Base-by-base conservation (phyloP, 192 early-diverging fungal genomes). In the Coemansia asiatica region DNA sequence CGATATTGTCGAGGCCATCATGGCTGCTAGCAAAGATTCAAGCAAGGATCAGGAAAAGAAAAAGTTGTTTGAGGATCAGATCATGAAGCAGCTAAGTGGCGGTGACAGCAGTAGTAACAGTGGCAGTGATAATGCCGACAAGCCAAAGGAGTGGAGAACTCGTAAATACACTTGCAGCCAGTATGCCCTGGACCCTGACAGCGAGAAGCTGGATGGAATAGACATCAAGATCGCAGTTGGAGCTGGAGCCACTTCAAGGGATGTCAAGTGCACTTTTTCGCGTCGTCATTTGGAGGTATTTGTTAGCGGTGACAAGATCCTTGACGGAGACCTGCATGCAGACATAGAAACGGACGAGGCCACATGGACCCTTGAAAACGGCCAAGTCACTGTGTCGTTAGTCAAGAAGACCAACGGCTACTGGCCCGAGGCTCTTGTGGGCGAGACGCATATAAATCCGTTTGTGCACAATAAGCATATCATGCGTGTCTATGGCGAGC, bases 1-100 rank as follows among this genome's bases (percentile, higher is more conserved):
- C 6, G 86, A 89, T 57, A 60, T 89, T 27, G 66, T 90, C 31
- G 85, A 87, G 26, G 89, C 89, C 4, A 85, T 91, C 46, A 84
- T 87, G 75, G 82, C 82, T 35, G 75, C 71, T 9, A 55, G 66
- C 7, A 60, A 63, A 27, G 64, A 65, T 19, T 27, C 35, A 9
- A 22, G 31, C 28, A 66, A 55, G 5, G 56, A 26, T 21, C 23
- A 33, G 15, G 33, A 21, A 21, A 60, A 19, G 35, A 56, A 67
- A 36, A 36, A 61, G 18, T 53, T 63, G 26, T 40, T 82, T 10
- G 64, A 77, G 53, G 60, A 47, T 23, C 68, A 66, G 68, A 71
- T 82, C 57, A 16, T 68, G n/a, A 61, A 62, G 55, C 74, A 82
- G 64, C 66, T 82, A 1, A 68, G 59, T 6, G 61, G 55, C 2